Evolutionary conservation across 1,284 basidiomycete genomes (phyloP).

Genomic region (Laetiporus sulphureus): DNA sequence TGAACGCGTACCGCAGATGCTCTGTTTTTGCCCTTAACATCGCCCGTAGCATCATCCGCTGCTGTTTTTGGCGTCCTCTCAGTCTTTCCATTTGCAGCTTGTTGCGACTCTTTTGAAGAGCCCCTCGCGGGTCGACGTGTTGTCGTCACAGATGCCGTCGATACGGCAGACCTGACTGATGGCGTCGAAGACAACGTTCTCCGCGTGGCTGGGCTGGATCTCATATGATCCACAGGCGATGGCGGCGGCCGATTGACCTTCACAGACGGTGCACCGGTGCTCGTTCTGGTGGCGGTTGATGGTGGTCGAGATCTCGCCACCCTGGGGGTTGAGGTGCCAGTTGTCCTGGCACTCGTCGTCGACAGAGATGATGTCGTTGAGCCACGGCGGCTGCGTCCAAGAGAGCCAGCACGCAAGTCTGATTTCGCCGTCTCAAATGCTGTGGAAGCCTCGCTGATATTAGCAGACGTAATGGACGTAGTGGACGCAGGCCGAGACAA

Average conservation of each 20-base stretch:
- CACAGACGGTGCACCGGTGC: conserved; percentile 15
- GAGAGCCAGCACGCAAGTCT: conserved; percentile 31
- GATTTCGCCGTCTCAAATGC: conserved; percentile 54
- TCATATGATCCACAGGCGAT: conserved; percentile 18
- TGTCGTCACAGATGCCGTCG: conserved; percentile 21
- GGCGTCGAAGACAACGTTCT: conserved; percentile 23
- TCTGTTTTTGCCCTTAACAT: conserved; percentile 22
- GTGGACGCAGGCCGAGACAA: conserved; percentile 37
- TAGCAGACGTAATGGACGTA: conserved; percentile 32
- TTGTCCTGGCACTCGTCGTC: conserved; percentile 31
- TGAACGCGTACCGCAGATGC: conserved; percentile 18
- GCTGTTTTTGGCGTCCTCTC: too few relatives aligned
- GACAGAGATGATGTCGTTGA: conserved; percentile 37
- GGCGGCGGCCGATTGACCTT: conserved; percentile 15
- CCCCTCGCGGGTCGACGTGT: neutral
- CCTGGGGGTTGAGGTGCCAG: conserved; percentile 19
- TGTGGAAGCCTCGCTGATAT: conserved; percentile 42
- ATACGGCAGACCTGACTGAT: conserved; percentile 27
- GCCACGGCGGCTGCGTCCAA: conserved; percentile 32
- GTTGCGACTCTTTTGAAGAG: too few relatives aligned
- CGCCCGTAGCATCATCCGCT: conserved; percentile 9
- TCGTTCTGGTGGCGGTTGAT: conserved; percentile 19
- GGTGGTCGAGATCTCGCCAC: conserved; percentile 15
- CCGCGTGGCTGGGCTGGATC: conserved; percentile 16
- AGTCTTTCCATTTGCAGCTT: too few relatives aligned